Evolutionary conservation across 148 eudicot genomes (phyloP).

Genomic region (Camellia lanceoleosa): DNA sequence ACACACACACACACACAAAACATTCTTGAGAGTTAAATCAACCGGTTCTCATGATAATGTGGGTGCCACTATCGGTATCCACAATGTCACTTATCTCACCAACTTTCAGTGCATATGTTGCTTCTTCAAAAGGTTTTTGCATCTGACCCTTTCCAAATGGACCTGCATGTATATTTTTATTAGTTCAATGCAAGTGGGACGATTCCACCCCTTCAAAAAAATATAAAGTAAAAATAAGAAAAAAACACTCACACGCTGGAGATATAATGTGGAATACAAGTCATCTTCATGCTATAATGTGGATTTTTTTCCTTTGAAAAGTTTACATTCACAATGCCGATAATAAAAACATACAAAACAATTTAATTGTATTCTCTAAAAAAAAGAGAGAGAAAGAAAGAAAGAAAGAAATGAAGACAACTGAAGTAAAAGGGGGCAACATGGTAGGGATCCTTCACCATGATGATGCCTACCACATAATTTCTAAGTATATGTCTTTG

Average conservation of each 20-base stretch:
- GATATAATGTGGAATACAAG: no score
- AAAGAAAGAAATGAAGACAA: neutral
- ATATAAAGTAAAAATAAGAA: no score
- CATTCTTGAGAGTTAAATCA: slow-evolving; percentile 22
- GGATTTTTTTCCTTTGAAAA: neutral
- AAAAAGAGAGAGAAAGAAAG: neutral
- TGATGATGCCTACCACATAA: neutral
- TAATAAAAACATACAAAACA: neutral
- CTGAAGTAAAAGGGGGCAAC: neutral
- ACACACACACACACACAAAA: no score
- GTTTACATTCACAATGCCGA: neutral
- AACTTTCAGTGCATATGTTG: slow-evolving; percentile 73
- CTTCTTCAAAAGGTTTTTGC: slow-evolving; percentile 98
- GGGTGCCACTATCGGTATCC: slow-evolving; percentile 94
- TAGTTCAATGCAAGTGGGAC: neutral
- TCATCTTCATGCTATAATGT: neutral
- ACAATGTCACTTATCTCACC: slow-evolving; percentile 90
- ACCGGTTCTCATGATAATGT: slow-evolving; percentile 80
- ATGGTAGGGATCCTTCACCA: neutral
- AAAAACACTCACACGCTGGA: no score
- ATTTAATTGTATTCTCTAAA: no score
- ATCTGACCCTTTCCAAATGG: slow-evolving; percentile 78
- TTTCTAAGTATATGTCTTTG: neutral
- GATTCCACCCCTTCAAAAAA: no score
- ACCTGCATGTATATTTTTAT: slow-evolving; percentile 38